phyloP scores from a whole-genome alignment of 352 stramenopile genomes.

The Pythium folliculosum region DNA sequence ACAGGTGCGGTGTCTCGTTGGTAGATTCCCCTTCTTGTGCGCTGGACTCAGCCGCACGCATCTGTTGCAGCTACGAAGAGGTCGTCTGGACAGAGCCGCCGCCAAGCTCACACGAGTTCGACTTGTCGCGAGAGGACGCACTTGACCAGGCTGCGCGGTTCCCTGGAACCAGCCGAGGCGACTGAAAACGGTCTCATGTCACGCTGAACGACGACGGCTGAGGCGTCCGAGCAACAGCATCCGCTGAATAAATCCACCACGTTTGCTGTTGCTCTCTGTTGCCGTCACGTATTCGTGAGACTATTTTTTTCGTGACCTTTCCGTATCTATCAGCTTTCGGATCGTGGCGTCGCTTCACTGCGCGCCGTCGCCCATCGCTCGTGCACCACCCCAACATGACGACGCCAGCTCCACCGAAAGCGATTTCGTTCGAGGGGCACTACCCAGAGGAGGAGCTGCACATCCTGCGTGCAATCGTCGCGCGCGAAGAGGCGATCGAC shows the following conservation, averaged over 20 bases:
- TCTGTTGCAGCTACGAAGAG: slow-evolving; percentile 10
- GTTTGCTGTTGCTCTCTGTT: too few species aligned
- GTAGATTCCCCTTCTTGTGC: not conserved
- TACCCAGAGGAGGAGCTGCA: slow-evolving; percentile 64
- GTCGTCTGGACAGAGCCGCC: slow-evolving; percentile 24
- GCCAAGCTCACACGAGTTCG: not conserved
- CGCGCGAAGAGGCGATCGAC: slow-evolving; percentile 58
- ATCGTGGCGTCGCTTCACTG: too few species aligned
- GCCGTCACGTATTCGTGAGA: not conserved
- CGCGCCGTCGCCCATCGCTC: not conserved
- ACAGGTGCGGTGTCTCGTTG: slow-evolving; percentile 7
- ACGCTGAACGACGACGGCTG: too few species aligned
- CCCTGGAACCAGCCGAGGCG: not conserved
- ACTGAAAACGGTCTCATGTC: too few species aligned
- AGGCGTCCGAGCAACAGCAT: too few species aligned
- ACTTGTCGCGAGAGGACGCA: not conserved
- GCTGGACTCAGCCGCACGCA: not conserved
- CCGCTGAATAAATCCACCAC: too few species aligned
- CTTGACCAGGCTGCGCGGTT: not conserved
- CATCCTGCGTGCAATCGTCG: slow-evolving; percentile 66
- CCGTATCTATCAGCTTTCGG: not conserved
- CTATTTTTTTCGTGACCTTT: not conserved
- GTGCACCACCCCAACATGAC: not conserved
- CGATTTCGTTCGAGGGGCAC: slow-evolving; percentile 55
- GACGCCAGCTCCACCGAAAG: slow-evolving; percentile 14